Conservation (phyloP, 140 eudicot genomes). For the Ambrosia hybrid region DNA sequence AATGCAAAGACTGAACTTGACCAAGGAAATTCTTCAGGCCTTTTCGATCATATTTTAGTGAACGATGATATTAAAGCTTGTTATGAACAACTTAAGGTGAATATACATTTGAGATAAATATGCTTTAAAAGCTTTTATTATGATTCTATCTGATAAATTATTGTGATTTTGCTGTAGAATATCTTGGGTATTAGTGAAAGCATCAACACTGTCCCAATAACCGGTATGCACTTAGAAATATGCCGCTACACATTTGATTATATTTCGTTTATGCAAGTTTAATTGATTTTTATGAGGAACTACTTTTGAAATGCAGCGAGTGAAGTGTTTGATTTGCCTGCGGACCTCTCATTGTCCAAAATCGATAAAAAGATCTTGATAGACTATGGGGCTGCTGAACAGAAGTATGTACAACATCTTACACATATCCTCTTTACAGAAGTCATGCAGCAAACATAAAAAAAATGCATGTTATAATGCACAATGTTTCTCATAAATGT, state of each 20-base stretch:
- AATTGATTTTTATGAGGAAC: conserved; percentile 8
- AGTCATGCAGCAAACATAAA: neutral
- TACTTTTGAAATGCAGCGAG: conserved; percentile 36
- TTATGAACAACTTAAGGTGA: conserved; percentile 70
- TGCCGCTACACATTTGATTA: neutral
- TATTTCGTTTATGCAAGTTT: neutral
- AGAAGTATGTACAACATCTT: conserved; percentile 33
- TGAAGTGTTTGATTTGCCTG: conserved; percentile 44
- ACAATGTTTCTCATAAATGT: no score
- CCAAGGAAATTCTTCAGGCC: conserved; percentile 63
- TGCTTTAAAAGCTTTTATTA: neutral
- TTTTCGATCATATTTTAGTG: conserved; percentile 74
- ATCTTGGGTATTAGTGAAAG: conserved; percentile 61
- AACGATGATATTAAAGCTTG: conserved; percentile 72
- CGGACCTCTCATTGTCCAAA: conserved; percentile 52
- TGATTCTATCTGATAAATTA: conserved; percentile 8
- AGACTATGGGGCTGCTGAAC: conserved; percentile 36
- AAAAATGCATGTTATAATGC: no score
- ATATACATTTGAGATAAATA: conserved; percentile 4
- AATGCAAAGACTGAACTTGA: conserved; percentile 81
- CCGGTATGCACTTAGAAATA: conserved; percentile 38
- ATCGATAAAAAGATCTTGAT: conserved; percentile 55
- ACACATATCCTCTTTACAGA: conserved; percentile 13
- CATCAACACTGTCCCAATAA: conserved; percentile 29
- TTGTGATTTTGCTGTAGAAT: conserved; percentile 41